A percentile compares a stretch with the other conserved stretches of the same genome.
Conservation (phyloP, 2,329 filamentous ascomycete species). For the Colletotrichum orchidophilum region DNA sequence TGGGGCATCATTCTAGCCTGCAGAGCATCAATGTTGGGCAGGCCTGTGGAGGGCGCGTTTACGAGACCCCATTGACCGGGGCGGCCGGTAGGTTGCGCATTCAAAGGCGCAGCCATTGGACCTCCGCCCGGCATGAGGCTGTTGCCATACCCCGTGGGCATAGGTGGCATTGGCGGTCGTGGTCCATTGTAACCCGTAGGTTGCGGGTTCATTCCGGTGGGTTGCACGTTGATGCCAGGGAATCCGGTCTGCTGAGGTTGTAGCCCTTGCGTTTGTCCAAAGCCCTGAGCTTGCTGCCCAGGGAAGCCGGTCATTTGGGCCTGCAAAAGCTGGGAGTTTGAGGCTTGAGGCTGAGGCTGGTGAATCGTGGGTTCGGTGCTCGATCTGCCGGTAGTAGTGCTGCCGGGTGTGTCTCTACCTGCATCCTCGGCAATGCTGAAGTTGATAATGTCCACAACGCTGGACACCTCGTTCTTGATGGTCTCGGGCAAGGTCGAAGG, state of each 20-base stretch:
- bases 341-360: conserved; percentile 78
- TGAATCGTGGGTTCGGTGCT: conserved; percentile 65
- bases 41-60: conserved; percentile 86
- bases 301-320: conserved; percentile 76
- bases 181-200: conserved; percentile 84
- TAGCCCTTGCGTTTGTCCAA: conserved; percentile 66
- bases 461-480: conserved; percentile 95
- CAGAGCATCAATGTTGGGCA: conserved; percentile 93
- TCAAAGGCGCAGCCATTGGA: conserved; percentile 75
- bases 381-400: conserved; percentile 69
- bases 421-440: conserved; percentile 87
- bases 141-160: conserved; percentile 71
- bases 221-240: conserved; percentile 67
- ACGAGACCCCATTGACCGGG: conserved; percentile 99
- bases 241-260: conserved; percentile 78
- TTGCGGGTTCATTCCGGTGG: conserved; percentile 72
- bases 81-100: conserved; percentile 91
- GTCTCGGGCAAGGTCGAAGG: conserved; percentile 81
- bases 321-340: conserved; percentile 72
- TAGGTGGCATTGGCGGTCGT: conserved; percentile 82
- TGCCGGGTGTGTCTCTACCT: conserved; percentile 58
- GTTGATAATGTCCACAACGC: conserved; percentile 99
- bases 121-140: conserved; percentile 64
- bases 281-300: conserved; percentile 63
- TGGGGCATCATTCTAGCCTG: conserved; percentile 98